Percentiles rank a stretch among this genome's conserved stretches.
These are phyloP conservation scores for Periconia sp. DNA, from an alignment of 2,329 filamentous ascomycete genomes.

Conservation along the genomic window DNA sequence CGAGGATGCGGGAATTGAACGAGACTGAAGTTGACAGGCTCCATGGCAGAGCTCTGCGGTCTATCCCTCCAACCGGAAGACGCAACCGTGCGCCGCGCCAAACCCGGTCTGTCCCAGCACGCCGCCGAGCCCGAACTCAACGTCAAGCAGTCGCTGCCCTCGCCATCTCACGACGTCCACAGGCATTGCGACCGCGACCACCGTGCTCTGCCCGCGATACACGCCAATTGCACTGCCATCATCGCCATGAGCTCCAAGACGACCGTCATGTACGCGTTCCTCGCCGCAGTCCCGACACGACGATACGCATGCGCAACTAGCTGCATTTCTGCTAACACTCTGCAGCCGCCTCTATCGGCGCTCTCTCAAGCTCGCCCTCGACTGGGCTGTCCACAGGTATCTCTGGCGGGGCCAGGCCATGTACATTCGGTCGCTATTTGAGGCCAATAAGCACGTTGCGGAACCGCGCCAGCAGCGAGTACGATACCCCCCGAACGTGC, in stretches of 20 bases:
- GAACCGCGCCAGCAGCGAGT: constrained; percentile 89
- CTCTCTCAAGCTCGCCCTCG: constrained; percentile 88
- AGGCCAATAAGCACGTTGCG: constrained; percentile 84
- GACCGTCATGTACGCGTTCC: constrained; percentile 42
- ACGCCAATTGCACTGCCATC: constrained; percentile 13
- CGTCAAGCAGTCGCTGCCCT: constrained; percentile 25
- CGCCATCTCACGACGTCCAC: constrained; percentile 23
- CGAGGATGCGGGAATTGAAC: constrained; percentile 37
- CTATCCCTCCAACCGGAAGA: constrained; percentile 29
- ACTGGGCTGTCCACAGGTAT: constrained; percentile 93
- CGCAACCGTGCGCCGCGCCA: constrained; percentile 20
- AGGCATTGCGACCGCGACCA: constrained; percentile 36
- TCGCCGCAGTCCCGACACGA: constrained; percentile 18
- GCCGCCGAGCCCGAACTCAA: constrained; percentile 32
- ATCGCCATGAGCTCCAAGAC: constrained; percentile 49
- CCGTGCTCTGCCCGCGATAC: constrained; percentile 15
- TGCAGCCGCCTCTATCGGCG: constrained; percentile 81
- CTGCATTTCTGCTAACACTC: constrained; percentile 37
- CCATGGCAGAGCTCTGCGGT: constrained; percentile 30
- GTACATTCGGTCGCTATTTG: constrained; percentile 94
- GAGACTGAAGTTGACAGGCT: constrained; percentile 17
- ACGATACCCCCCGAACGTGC: constrained; percentile 38
- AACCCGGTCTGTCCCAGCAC: constrained; percentile 28
- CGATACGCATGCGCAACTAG: no score
- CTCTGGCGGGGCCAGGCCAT: constrained; percentile 95